Percentiles rank a stretch among this genome's conserved stretches.
phyloP scores from a whole-genome alignment of 2,329 filamentous ascomycete genomes.

The Fusarium clavum region DNA sequence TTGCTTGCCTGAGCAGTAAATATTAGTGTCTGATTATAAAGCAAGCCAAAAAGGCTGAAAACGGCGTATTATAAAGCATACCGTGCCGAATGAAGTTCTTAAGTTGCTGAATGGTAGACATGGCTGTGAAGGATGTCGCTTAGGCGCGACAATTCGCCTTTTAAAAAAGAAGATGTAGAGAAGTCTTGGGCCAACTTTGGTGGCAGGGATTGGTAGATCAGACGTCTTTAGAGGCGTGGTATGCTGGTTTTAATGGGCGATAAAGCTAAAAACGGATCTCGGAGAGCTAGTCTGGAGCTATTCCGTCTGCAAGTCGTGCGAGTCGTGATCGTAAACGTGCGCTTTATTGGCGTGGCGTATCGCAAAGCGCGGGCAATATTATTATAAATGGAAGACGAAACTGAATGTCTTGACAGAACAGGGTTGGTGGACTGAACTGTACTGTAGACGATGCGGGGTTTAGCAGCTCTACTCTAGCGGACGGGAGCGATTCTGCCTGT shows the following conservation, averaged over 20 bases:
- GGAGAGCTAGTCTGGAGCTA: slow-evolving; percentile 11
- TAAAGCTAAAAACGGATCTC: slow-evolving; percentile 15
- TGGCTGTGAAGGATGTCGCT: slow-evolving; percentile 50
- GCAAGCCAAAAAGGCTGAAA: slow-evolving; percentile 2
- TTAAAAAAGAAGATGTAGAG: slow-evolving; percentile 3
- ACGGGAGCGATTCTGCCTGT: slow-evolving; percentile 25
- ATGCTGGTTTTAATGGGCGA: neutral
- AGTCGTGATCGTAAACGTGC: slow-evolving; percentile 37
- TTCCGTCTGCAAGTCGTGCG: slow-evolving; percentile 31
- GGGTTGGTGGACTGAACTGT: slow-evolving; percentile 15
- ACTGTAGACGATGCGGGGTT: slow-evolving; percentile 42
- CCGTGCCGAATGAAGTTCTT: slow-evolving; percentile 98
- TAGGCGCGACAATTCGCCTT: slow-evolving; percentile 43
- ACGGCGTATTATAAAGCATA: slow-evolving; percentile 50
- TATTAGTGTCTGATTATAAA: slow-evolving; percentile 23
- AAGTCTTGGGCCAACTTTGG: slow-evolving; percentile 17
- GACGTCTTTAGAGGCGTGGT: neutral
- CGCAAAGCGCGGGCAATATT: slow-evolving; percentile 35
- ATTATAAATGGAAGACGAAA: slow-evolving; percentile 10
- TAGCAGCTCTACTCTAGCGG: slow-evolving; percentile 41
- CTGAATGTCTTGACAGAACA: slow-evolving; percentile 26
- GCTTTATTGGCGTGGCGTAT: slow-evolving; percentile 13
- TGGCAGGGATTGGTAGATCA: slow-evolving; percentile 8
- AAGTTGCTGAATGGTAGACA: slow-evolving; percentile 89
- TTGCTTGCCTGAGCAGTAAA: slow-evolving; percentile 76